A percentile compares a stretch with the other conserved stretches of the same genome.
Evolutionary conservation across 768 basidiomycete species (phyloP).

Genomic region (Pleurotus djamor): DNA sequence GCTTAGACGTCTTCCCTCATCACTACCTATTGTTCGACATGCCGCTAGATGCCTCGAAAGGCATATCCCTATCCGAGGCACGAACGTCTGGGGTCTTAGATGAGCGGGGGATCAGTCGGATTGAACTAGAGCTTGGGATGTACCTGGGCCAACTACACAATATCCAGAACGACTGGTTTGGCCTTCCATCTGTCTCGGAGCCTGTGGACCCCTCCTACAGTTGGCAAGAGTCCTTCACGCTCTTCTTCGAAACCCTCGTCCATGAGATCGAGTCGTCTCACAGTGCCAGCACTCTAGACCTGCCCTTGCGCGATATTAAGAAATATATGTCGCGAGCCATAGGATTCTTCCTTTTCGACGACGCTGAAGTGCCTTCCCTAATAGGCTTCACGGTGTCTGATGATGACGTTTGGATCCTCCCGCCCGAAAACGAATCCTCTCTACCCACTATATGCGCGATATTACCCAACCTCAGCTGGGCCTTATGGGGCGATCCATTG

Average conservation of each 20-base stretch:
- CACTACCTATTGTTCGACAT: constrained; percentile 50
- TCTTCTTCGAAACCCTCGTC: constrained; percentile 56
- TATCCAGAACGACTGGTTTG: constrained; percentile 80
- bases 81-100: constrained; percentile 31
- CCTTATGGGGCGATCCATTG: constrained; percentile 77
- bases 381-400: constrained; percentile 62
- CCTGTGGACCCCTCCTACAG: constrained; percentile 48
- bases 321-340: constrained; percentile 64
- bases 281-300: constrained; percentile 16
- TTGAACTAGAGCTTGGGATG: constrained; percentile 63
- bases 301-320: constrained; percentile 45
- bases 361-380: constrained; percentile 69
- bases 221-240: constrained; percentile 77
- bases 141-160: constrained; percentile 63
- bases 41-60: constrained; percentile 30
- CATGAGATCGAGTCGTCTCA: constrained; percentile 30
- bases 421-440: constrained; percentile 17
- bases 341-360: constrained; percentile 73
- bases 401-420: constrained; percentile 53
- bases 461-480: constrained; percentile 47
- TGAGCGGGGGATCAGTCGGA: constrained; percentile 32
- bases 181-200: constrained; percentile 24
- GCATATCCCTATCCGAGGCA: constrained; percentile 35
- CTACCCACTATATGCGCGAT: constrained; percentile 37
- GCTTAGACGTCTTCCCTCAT: constrained; percentile 42